phyloP scores from a whole-genome alignment of 208 protist species.

The Trypanosoma boissoni region DNA sequence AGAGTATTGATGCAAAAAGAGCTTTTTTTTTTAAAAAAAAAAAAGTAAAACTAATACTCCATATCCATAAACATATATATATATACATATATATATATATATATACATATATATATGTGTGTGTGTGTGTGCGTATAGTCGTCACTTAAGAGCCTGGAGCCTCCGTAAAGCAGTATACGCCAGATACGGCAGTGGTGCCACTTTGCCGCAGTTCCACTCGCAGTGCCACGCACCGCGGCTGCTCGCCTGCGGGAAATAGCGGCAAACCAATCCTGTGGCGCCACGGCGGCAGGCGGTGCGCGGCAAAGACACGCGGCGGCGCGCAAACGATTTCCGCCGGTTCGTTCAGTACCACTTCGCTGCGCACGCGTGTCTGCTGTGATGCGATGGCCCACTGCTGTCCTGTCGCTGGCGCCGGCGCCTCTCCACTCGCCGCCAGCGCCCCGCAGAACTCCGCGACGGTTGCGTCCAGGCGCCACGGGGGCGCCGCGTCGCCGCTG shows the following conservation, averaged over 20 bases:
- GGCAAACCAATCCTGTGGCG: slow-evolving; percentile 63
- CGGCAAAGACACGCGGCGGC: slow-evolving; percentile 35
- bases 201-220: slow-evolving; percentile 67
- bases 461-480: slow-evolving; percentile 51
- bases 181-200: slow-evolving; percentile 33
- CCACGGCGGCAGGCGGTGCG: slow-evolving; percentile 74
- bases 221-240: slow-evolving; percentile 46
- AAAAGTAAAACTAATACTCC: neutral
- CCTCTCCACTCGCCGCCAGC: slow-evolving; percentile 19
- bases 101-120: no score
- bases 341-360: slow-evolving; percentile 38
- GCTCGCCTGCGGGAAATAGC: slow-evolving; percentile 15
- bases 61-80: no score
- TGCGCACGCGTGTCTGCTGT: slow-evolving; percentile 47
- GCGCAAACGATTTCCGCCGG: slow-evolving; percentile 63
- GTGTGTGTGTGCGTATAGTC: no score
- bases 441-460: slow-evolving; percentile 43
- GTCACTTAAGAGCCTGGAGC: no score
- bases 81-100: no score
- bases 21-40: neutral
- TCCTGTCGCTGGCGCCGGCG: slow-evolving; percentile 4
- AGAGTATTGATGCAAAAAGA: neutral
- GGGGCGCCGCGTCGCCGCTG: slow-evolving; percentile 36
- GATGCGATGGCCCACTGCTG: slow-evolving; percentile 40
- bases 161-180: slow-evolving; percentile 45